phyloP scores from a whole-genome alignment of 768 basidiomycete genomes.

The Pleurotus salmoneostramineus region DNA sequence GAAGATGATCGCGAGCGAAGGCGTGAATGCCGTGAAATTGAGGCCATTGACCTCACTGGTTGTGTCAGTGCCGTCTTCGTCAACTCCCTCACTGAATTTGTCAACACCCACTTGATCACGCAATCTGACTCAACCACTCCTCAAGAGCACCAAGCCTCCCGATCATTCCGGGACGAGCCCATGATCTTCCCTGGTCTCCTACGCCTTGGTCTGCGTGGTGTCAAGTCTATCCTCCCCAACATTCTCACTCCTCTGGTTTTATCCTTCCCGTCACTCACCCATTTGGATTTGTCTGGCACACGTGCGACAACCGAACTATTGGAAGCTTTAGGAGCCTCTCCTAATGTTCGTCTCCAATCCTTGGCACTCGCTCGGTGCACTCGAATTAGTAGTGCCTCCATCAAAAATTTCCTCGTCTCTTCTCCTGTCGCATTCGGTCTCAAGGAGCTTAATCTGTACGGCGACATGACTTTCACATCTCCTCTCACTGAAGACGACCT shows the following conservation, averaged over 20 bases:
- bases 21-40: constrained; percentile 70
- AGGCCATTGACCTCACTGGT: constrained; percentile 91
- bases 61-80: constrained; percentile 92
- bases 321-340: constrained; percentile 54
- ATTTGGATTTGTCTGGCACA: constrained; percentile 91
- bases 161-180: constrained; percentile 42
- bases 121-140: constrained; percentile 29
- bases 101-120: constrained; percentile 54
- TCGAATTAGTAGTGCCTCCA: constrained; percentile 74
- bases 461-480: constrained; percentile 79
- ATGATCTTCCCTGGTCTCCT: constrained; percentile 64
- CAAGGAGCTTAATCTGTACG: constrained; percentile 83
- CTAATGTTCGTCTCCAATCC: constrained; percentile 66
- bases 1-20: constrained; percentile 77
- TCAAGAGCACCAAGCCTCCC: constrained; percentile 26
- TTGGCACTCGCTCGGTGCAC: constrained; percentile 86
- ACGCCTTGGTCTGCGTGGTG: constrained; percentile 79
- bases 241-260: constrained; percentile 71
- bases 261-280: constrained; percentile 82
- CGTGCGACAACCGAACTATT: constrained; percentile 76
- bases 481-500: constrained; percentile 69
- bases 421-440: constrained; percentile 61
- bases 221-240: constrained; percentile 69
- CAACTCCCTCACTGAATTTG: constrained; percentile 81
- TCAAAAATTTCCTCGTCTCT: constrained; percentile 67